Evolutionary conservation across 352 stramenopile genomes (phyloP).

Genomic region (Phytopythium boreale): DNA sequence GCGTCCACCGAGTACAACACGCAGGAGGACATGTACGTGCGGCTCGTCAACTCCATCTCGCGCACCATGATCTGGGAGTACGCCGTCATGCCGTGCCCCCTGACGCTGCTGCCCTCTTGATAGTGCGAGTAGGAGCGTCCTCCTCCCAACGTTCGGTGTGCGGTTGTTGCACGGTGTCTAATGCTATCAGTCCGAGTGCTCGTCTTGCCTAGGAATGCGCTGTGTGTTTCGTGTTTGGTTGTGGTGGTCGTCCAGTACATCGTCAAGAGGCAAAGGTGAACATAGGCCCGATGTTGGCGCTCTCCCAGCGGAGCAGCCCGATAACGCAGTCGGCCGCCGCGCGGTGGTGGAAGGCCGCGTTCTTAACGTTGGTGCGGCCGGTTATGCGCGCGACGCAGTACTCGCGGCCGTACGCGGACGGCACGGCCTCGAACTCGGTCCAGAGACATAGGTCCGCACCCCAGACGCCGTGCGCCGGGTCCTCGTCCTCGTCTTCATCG

Average conservation of each 20-base stretch:
- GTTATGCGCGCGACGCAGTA: constrained; percentile 25
- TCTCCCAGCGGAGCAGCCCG: constrained; percentile 52
- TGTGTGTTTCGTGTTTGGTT: too few relatives aligned
- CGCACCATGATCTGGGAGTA: constrained; percentile 57
- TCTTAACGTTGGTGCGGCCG: constrained; percentile 17
- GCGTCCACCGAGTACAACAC: constrained; percentile 57
- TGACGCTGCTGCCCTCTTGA: constrained; percentile 14
- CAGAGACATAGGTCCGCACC: constrained; percentile 27
- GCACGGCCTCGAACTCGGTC: constrained; percentile 24
- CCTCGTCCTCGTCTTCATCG: neutral
- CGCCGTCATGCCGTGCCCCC: constrained; percentile 36
- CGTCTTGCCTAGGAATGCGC: neutral
- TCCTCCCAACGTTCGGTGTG: too few relatives aligned
- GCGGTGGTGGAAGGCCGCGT: constrained; percentile 11
- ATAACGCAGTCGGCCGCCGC: constrained; percentile 46
- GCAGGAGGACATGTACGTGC: constrained; percentile 49
- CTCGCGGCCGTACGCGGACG: constrained; percentile 13
- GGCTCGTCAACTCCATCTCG: constrained; percentile 47
- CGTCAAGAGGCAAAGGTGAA: constrained; percentile 28
- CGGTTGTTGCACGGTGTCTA: too few relatives aligned
- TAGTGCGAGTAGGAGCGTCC: too few relatives aligned
- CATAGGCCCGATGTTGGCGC: constrained; percentile 40
- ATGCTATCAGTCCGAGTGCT: neutral
- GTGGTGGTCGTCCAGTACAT: neutral
- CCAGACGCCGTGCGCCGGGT: constrained; percentile 18